Evolutionary conservation across 73 alveolate genomes (phyloP).

Genomic region (Loxodes magnus): DNA sequence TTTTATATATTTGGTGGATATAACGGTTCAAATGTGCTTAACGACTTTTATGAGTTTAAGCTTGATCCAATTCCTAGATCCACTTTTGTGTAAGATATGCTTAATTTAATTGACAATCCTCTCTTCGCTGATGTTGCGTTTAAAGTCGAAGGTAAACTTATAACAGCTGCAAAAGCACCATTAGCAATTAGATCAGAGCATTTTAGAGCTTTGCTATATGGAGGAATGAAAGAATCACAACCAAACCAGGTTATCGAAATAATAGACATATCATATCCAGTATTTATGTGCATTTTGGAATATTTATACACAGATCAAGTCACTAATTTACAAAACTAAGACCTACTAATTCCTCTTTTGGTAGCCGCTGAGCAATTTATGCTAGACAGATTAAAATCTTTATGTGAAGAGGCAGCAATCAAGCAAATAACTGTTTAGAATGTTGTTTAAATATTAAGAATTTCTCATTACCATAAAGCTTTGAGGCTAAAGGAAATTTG

Average conservation of each 20-base stretch:
- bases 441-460: slow-evolving; percentile 6
- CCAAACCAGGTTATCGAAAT: not conserved
- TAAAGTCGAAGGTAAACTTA: slow-evolving; percentile 10
- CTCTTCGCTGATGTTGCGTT: slow-evolving; percentile 18
- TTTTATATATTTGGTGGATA: slow-evolving; percentile 86
- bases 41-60: slow-evolving; percentile 70
- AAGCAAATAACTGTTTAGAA: slow-evolving; percentile 18
- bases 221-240: slow-evolving; percentile 38
- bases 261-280: slow-evolving; percentile 10
- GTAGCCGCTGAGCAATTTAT: slow-evolving; percentile 71
- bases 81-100: slow-evolving; percentile 2
- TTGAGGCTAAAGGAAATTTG: slow-evolving; percentile 5
- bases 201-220: slow-evolving; percentile 32
- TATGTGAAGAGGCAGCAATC: slow-evolving; percentile 39
- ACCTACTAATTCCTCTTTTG: slow-evolving; percentile 27
- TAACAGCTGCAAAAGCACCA: slow-evolving; percentile 16
- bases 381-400: slow-evolving; percentile 52
- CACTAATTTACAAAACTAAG: slow-evolving; percentile 24
- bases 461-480: slow-evolving; percentile 4
- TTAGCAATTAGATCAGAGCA: slow-evolving; percentile 41
- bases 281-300: slow-evolving; percentile 12
- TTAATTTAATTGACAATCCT: slow-evolving; percentile 23
- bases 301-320: slow-evolving; percentile 22
- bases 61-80: slow-evolving; percentile 42
- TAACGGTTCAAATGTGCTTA: slow-evolving; percentile 62